These are phyloP conservation scores for Alliaria petiolata DNA, from an alignment of 345 rosid species.

Conservation along the genomic window DNA sequence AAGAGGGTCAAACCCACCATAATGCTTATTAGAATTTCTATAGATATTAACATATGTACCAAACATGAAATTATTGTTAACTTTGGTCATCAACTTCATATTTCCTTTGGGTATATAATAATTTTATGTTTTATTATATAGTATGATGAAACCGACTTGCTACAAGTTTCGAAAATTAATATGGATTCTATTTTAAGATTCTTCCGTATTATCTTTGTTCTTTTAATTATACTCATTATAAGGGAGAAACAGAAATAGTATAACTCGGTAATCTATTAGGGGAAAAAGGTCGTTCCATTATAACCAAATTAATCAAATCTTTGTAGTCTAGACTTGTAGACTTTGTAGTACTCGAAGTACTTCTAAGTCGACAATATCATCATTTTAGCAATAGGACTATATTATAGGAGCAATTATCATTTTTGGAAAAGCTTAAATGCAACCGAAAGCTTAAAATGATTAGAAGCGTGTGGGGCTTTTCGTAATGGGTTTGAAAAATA, in stretches of 20 bases:
- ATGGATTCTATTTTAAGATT: background rate
- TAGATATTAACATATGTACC: background rate
- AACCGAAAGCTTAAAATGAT: conserved; percentile 26
- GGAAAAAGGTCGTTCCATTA: no score
- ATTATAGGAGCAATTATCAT: conserved; percentile 9
- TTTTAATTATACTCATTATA: no score
- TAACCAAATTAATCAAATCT: background rate
- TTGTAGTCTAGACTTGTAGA: background rate
- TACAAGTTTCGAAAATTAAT: background rate
- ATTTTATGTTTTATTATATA: background rate
- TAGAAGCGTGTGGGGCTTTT: conserved; percentile 31
- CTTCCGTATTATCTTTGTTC: no score
- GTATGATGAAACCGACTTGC: background rate
- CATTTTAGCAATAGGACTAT: background rate
- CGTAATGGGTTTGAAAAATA: background rate
- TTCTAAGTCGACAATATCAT: background rate
- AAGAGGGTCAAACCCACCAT: conserved; percentile 6
- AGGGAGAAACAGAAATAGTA: no score
- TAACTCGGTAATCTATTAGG: background rate
- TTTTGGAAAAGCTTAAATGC: background rate
- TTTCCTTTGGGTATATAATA: background rate
- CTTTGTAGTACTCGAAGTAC: background rate
- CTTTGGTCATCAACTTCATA: background rate
- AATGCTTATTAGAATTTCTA: background rate
- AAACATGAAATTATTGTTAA: background rate